These are phyloP conservation scores for Xylaria hypoxylon DNA, from an alignment of 2,329 filamentous ascomycete species.

Conservation along the genomic window DNA sequence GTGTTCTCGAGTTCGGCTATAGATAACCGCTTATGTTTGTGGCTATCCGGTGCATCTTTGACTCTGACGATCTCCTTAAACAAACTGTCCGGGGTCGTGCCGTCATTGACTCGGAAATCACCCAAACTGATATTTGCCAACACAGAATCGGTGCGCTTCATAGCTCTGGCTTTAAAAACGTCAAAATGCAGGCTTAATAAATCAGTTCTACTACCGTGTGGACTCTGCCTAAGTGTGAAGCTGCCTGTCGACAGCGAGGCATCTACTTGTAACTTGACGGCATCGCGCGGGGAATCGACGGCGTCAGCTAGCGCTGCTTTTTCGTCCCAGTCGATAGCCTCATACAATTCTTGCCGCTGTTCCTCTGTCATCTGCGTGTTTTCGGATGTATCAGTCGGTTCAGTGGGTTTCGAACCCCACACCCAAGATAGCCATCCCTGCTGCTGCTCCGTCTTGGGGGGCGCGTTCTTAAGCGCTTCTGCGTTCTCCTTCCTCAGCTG, in stretches of 20 bases:
- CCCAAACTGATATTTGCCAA: constrained; percentile 90
- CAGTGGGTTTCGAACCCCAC: constrained; percentile 80
- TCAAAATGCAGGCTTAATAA: constrained; percentile 94
- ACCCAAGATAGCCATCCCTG: constrained; percentile 93
- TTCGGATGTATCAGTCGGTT: constrained; percentile 72
- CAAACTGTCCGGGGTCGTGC: constrained; percentile 88
- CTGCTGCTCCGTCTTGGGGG: constrained; percentile 68
- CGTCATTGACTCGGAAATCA: constrained; percentile 93
- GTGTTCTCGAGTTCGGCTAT: constrained; percentile 65
- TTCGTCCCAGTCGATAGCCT: constrained; percentile 98
- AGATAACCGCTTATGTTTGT: constrained; percentile 62
- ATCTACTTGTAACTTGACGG: constrained; percentile 91
- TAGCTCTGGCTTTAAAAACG: constrained; percentile 87
- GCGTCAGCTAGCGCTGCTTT: constrained; percentile 89
- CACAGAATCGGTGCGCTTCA: constrained; percentile 91
- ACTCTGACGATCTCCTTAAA: constrained; percentile 96
- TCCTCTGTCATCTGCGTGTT: constrained; percentile 93
- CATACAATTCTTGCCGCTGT: constrained; percentile 95
- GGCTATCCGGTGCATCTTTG: constrained; percentile 78
- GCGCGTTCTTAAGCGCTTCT: constrained; percentile 78
- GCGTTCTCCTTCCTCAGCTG: constrained; percentile 96
- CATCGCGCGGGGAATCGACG: constrained; percentile 90
- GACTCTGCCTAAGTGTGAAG: constrained; percentile 90
- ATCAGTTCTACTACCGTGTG: constrained; percentile 80
- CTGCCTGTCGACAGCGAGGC: constrained; percentile 94